Percentiles rank a stretch among this genome's conserved stretches.
phyloP scores from a whole-genome alignment of 2,329 filamentous ascomycete genomes.

The Lecanicillium sp. region DNA sequence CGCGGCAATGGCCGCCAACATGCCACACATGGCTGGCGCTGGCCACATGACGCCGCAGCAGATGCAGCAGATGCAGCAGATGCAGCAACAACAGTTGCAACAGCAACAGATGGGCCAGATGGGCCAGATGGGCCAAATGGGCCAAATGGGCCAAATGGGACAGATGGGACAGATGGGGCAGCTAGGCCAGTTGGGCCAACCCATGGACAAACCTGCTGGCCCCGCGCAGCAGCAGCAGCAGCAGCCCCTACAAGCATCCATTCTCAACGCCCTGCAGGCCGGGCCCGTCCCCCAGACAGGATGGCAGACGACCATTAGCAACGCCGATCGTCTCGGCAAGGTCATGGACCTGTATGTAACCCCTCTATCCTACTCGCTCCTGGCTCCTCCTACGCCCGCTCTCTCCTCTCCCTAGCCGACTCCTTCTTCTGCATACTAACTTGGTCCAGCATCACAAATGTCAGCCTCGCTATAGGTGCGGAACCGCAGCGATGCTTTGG shows the following conservation, averaged over 20 bases:
- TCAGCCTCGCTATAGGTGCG: conserved; percentile 43
- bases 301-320: conserved; percentile 35
- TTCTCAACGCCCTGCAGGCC: too few relatives aligned
- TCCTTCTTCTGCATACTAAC: conserved; percentile 16
- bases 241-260: too few relatives aligned
- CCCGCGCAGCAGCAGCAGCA: too few relatives aligned
- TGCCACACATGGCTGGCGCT: conserved; percentile 49
- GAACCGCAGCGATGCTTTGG: conserved; percentile 33
- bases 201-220: too few relatives aligned
- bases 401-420: background rate
- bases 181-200: too few relatives aligned
- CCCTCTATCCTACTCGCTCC: too few relatives aligned
- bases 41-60: conserved; percentile 35
- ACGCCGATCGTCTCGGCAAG: conserved; percentile 38
- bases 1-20: conserved; percentile 55
- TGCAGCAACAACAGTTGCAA: conserved; percentile 19
- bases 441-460: conserved; percentile 42
- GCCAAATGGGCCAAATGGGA: too few relatives aligned
- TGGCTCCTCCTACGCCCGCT: too few relatives aligned
- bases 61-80: conserved; percentile 35
- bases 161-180: too few relatives aligned
- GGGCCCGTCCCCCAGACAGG: conserved; percentile 20
- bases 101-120: too few relatives aligned
- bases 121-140: too few relatives aligned
- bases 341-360: conserved; percentile 36